phyloP scores from a whole-genome alignment of 352 stramenopile species.

The Phytophthora foliorum region DNA sequence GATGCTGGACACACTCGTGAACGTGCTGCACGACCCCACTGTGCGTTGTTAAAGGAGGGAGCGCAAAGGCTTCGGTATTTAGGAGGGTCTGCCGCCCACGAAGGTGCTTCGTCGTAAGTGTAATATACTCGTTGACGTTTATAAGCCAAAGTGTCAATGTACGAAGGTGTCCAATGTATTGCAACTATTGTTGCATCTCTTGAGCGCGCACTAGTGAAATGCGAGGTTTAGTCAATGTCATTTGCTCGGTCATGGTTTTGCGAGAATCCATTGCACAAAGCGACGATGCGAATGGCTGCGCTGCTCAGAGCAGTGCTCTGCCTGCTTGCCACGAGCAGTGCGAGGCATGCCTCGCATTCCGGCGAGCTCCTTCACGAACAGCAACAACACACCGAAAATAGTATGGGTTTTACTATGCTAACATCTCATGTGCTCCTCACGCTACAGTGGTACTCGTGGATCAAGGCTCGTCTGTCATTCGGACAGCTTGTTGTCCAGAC shows the following conservation, averaged over 20 bases:
- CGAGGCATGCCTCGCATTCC: background rate
- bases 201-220: slow-evolving; percentile 23
- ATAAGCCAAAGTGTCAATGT: slow-evolving; percentile 5
- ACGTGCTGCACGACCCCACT: slow-evolving; percentile 47
- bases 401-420: slow-evolving; percentile 23
- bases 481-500: background rate
- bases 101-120: slow-evolving; percentile 10
- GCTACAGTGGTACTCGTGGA: slow-evolving; percentile 18
- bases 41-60: slow-evolving; percentile 32
- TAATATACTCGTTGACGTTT: slow-evolving; percentile 24
- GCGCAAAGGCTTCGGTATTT: slow-evolving; percentile 20
- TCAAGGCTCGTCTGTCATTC: slow-evolving; percentile 20
- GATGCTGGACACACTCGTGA: slow-evolving; percentile 53
- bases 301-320: no score
- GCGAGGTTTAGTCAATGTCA: slow-evolving; percentile 6
- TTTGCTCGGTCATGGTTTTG: background rate
- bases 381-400: slow-evolving; percentile 23
- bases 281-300: background rate
- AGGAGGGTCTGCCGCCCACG: slow-evolving; percentile 1
- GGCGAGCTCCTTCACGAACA: slow-evolving; percentile 2
- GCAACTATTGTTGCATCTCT: slow-evolving; percentile 18
- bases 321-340: slow-evolving; percentile 1
- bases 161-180: no score
- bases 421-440: slow-evolving; percentile 44
- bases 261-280: background rate